Evolutionary conservation across 148 eudicot species (phyloP).

Genomic region (Cornus controversa): DNA sequence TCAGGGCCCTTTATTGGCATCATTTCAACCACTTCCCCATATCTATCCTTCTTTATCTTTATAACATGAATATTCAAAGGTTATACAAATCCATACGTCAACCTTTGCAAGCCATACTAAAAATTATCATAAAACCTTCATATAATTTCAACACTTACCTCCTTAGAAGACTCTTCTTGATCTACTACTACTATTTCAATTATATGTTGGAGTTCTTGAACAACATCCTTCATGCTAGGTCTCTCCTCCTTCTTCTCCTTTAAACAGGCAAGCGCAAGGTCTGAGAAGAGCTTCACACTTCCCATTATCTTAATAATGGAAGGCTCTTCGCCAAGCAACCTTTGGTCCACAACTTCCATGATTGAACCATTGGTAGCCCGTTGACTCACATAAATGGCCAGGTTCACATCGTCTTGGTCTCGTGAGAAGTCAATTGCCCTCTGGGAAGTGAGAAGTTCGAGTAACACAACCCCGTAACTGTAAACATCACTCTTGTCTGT

Average conservation of each 20-base stretch:
- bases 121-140: background rate
- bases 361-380: slow-evolving; percentile 14
- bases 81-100: background rate
- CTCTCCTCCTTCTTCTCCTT: slow-evolving; percentile 40
- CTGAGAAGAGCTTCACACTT: slow-evolving; percentile 23
- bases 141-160: slow-evolving; percentile 6
- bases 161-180: slow-evolving; percentile 14
- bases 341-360: slow-evolving; percentile 30
- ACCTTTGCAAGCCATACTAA: background rate
- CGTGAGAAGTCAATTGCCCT: slow-evolving; percentile 35
- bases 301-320: background rate
- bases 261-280: slow-evolving; percentile 38
- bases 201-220: slow-evolving; percentile 29
- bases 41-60: background rate
- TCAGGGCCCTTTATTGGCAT: slow-evolving; percentile 6
- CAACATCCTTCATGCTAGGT: slow-evolving; percentile 43
- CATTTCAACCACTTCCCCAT: slow-evolving; percentile 6
- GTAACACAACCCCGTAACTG: slow-evolving; percentile 41
- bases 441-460: slow-evolving; percentile 37
- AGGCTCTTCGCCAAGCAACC: slow-evolving; percentile 28
- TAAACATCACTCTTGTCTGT: slow-evolving; percentile 43
- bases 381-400: slow-evolving; percentile 27
- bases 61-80: slow-evolving; percentile 5
- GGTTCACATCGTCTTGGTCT: slow-evolving; percentile 34
- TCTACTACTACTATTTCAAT: slow-evolving; percentile 15